Evolutionary conservation across 257 asterid species (phyloP), one percentile per base, ranked within the genome.

Genomic region (Scutellaria galericulata): DNA sequence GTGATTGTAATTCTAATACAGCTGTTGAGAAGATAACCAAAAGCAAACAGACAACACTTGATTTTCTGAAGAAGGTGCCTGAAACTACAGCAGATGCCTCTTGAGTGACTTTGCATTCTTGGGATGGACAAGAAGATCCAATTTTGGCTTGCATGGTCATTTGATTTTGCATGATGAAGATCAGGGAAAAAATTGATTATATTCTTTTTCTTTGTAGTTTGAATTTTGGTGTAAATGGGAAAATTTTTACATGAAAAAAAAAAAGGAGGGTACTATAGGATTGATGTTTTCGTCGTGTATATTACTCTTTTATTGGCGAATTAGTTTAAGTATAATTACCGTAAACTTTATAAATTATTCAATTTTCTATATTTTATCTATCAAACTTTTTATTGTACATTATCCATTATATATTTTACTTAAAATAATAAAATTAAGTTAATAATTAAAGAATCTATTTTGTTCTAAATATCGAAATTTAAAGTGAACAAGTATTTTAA

Each of bases 31-130:
- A 83, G 80, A 62, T 80, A 66, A 72, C 86, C 18, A 81, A 81
- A 44, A 79, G 71, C 79, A 91, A 83, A 82, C 97, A 94, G 76
- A 85, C 83, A 18, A 81, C 84, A 45, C 89, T 91, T 53, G 85
- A 79, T 83, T 88, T 94, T 66, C 72, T 73, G 58, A 89, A 80
- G 85, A 84, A 81, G 55, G 76, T 80, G 64, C 85, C 90, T 72
- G 79, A 81, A 82, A 66, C 88, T 40, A 54, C 89, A 24, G 81
- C 83, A 13, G 78, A 86, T 56, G 91, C 89, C 31, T 75, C 80
- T 31, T 81, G 80, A 78, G 40, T 10, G 45, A 58, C 69, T 51
- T 9, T 15, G 45, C 14, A 50, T 15, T 46, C 24, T 47, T 63
- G 40, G 44, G 72, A 59, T 44, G 0, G 24, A 67, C 31, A 73